Percentiles rank a stretch among this genome's conserved stretches.
phyloP scores from a whole-genome alignment of 2,329 filamentous ascomycete species.

The Proliferodiscus dingleyae region DNA sequence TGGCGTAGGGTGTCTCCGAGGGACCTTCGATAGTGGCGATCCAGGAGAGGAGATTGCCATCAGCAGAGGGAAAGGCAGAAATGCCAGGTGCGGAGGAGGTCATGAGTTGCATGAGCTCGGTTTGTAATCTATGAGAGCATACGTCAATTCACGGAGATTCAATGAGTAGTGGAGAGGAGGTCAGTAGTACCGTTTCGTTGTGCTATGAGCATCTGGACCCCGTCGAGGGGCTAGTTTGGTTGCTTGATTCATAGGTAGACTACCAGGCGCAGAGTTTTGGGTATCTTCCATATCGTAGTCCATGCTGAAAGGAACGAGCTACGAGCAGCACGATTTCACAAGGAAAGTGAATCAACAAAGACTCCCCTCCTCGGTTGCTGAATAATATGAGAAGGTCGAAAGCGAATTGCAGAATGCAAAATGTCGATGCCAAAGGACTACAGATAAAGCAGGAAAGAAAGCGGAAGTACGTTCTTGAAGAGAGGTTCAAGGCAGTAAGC shows the following conservation, averaged over 20 bases:
- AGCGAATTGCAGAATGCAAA: slow-evolving; percentile 17
- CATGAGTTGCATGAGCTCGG: slow-evolving; percentile 98
- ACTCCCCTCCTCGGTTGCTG: too few species aligned
- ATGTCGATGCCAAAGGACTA: too few species aligned
- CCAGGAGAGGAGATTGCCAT: slow-evolving; percentile 89
- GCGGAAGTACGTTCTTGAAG: slow-evolving; percentile 15
- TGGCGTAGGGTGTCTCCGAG: slow-evolving; percentile 83
- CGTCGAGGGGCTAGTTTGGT: slow-evolving; percentile 57
- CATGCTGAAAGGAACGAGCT: slow-evolving; percentile 27
- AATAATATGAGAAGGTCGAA: too few species aligned
- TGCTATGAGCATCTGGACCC: slow-evolving; percentile 64
- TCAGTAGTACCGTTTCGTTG: slow-evolving; percentile 65
- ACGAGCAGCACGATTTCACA: slow-evolving; percentile 1
- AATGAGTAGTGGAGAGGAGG: not conserved
- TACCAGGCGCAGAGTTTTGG: slow-evolving; percentile 64
- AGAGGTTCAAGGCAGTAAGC: not conserved
- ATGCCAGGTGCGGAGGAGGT: slow-evolving; percentile 88
- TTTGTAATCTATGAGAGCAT: slow-evolving; percentile 69
- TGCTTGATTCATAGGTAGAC: slow-evolving; percentile 44
- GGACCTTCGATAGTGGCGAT: slow-evolving; percentile 91
- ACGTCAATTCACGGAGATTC: not conserved
- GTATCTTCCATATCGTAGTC: slow-evolving; percentile 49
- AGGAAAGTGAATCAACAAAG: slow-evolving; percentile 8
- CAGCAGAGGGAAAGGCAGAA: slow-evolving; percentile 87
- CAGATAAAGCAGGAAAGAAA: slow-evolving; percentile 14